Conservation (phyloP, 2,329 filamentous ascomycete species). For the Xylaria sp. region DNA sequence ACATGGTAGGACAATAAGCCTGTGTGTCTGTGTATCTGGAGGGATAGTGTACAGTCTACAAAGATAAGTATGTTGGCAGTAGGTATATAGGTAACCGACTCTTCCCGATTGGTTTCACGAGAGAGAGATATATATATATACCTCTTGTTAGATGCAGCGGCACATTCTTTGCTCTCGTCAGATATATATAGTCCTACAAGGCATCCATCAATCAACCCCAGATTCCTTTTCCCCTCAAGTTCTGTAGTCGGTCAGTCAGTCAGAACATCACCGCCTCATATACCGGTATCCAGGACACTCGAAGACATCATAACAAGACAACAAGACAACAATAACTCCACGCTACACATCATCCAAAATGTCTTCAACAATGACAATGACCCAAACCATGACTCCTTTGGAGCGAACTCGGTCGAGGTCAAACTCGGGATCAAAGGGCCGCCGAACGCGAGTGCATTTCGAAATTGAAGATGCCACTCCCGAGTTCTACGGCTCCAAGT, state of each 20-base stretch:
- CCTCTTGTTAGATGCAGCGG: not conserved
- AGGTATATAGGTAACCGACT: constrained; percentile 15
- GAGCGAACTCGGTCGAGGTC: constrained; percentile 35
- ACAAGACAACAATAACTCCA: not conserved
- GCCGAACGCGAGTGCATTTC: constrained; percentile 39
- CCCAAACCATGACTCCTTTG: constrained; percentile 33
- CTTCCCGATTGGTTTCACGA: constrained; percentile 28
- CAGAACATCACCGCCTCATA: constrained; percentile 12
- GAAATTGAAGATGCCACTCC: constrained; percentile 39
- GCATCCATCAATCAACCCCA: constrained; percentile 19
- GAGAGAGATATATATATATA: constrained; percentile 19
- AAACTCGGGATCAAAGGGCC: constrained; percentile 37
- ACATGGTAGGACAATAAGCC: not conserved
- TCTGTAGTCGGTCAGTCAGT: not conserved
- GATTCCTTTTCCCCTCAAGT: constrained; percentile 6
- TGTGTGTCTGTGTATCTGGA: not conserved
- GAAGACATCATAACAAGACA: not conserved
- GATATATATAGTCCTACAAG: constrained; percentile 39
- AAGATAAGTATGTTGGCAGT: constrained; percentile 2
- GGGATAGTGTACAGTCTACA: not conserved
- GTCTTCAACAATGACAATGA: constrained; percentile 39
- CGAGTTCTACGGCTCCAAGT: constrained; percentile 38
- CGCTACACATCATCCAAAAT: constrained; percentile 20
- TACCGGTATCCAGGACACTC: not conserved
- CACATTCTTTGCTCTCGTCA: constrained; percentile 25